Percentiles rank a stretch among this genome's conserved stretches.
phyloP scores from a whole-genome alignment of 768 basidiomycete genomes.

The Leccinum olivaceopallidum region DNA sequence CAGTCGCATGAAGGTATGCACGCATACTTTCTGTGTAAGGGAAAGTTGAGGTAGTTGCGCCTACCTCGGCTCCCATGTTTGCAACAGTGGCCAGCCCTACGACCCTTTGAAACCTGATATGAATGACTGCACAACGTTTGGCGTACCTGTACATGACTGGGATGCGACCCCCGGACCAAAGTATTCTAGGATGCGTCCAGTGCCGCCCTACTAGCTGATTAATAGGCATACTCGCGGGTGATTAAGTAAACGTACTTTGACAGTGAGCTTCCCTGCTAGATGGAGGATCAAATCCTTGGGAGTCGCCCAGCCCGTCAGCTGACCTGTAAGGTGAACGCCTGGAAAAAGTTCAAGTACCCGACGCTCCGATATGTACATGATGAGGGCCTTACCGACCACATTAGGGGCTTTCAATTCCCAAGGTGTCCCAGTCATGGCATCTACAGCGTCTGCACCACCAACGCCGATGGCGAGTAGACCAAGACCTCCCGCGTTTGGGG shows the following conservation, averaged over 20 bases:
- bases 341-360: neutral
- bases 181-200: slow-evolving; percentile 94
- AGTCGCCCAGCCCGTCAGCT: slow-evolving; percentile 88
- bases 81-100: slow-evolving; percentile 90
- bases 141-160: slow-evolving; percentile 89
- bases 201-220: slow-evolving; percentile 70
- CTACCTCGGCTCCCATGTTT: slow-evolving; percentile 99
- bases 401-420: slow-evolving; percentile 96
- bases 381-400: slow-evolving; percentile 59
- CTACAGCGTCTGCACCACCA: slow-evolving; percentile 98
- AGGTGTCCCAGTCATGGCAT: slow-evolving; percentile 96
- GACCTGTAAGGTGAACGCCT: slow-evolving; percentile 89
- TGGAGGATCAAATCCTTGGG: slow-evolving; percentile 96
- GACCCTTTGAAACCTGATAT: slow-evolving; percentile 1
- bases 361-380: neutral
- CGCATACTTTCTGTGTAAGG: slow-evolving; percentile 93
- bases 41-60: slow-evolving; percentile 98
- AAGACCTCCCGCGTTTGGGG: slow-evolving; percentile 96
- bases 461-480: slow-evolving; percentile 97
- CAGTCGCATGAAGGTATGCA: slow-evolving; percentile 86
- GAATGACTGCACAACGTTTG: neutral
- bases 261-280: slow-evolving; percentile 91
- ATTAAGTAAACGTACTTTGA: slow-evolving; percentile 57
- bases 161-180: slow-evolving; percentile 88
- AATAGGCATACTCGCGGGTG: neutral